Base-by-base conservation (phyloP, 2,329 filamentous ascomycete genomes). In the Botrytis paeoniae region DNA sequence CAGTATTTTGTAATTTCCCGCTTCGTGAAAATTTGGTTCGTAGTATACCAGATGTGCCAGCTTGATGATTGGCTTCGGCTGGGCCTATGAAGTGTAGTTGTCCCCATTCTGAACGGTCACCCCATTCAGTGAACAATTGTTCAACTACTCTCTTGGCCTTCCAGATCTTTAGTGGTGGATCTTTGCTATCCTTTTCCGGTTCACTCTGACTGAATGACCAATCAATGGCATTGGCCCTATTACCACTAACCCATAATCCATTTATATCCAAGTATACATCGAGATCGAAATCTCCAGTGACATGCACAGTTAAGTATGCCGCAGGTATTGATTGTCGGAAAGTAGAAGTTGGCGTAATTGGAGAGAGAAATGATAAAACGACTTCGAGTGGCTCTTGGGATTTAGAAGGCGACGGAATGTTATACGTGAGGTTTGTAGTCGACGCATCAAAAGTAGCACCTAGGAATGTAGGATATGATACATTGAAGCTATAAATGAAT, bases 31-130 rank as follows among this genome's bases (percentile, higher is more conserved):
- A 97, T 1, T 86, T 85, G 75, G 89, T 88, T 70, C 93, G 88
- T 35, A 96, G 83, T 14, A 85, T 75, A 3, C 85, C 86, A 10
- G 93, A 92, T 32, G 89, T 89, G 43, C 93, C 93, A 75, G 88
- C 89, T 82, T 95, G 89, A 79, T 95, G 91, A 39, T 87, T 85
- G 29, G 88, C 89, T 79, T 91, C 87, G 75, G 85, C 83, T 35
- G 93, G 92, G 2, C 86, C 93, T 35, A 91, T 91, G 80, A 97
- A 93, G 81, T 93, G 88, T 73, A 97, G 82, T 41, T 89, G 91
- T 6, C 94, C 94, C 94, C 94, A 97, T 87, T 97, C 93, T 1
- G 92, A 88, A 61, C 91, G 91, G 78, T 97, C 94, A 61, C 83
- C 83, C 72, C 87, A 87, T 81, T 97, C 94, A 0, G 91, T 93